Percentiles rank a stretch among this genome's conserved stretches.
Evolutionary conservation across 176 grass and related monocot genomes (phyloP).

Genomic region (Ensete glaucum): DNA sequence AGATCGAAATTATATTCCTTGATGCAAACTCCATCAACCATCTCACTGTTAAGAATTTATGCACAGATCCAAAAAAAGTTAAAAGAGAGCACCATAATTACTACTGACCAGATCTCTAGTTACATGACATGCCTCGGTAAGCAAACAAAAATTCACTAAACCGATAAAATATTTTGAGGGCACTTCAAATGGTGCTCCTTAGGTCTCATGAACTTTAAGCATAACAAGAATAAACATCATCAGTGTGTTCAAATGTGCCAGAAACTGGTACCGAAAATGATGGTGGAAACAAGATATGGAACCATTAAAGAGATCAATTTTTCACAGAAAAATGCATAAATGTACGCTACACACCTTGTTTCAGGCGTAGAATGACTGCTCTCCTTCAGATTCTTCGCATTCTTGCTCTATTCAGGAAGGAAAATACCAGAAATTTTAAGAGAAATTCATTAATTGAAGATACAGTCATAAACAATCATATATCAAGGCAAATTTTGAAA

Average conservation of each 20-base stretch:
- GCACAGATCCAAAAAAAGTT: not conserved
- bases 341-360: not conserved
- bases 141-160: not conserved
- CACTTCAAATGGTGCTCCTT: not conserved
- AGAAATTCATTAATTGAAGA: not conserved
- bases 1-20: too few relatives aligned
- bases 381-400: slow-evolving; percentile 9
- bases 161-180: not conserved
- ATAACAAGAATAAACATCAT: not conserved
- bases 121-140: not conserved
- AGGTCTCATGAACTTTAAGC: not conserved
- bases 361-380: not conserved
- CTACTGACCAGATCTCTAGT: not conserved
- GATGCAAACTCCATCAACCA: too few relatives aligned
- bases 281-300: not conserved
- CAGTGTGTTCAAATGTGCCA: not conserved
- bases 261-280: not conserved
- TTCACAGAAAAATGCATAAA: not conserved
- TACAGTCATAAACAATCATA: not conserved
- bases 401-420: not conserved
- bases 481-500: not conserved
- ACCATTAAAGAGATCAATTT: not conserved
- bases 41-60: not conserved
- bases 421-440: not conserved
- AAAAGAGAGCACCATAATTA: not conserved